Percentiles rank a stretch among this genome's conserved stretches.
These are phyloP conservation scores for Xerocomus spinulosus DNA, from an alignment of 768 basidiomycete species.

Conservation along the genomic window DNA sequence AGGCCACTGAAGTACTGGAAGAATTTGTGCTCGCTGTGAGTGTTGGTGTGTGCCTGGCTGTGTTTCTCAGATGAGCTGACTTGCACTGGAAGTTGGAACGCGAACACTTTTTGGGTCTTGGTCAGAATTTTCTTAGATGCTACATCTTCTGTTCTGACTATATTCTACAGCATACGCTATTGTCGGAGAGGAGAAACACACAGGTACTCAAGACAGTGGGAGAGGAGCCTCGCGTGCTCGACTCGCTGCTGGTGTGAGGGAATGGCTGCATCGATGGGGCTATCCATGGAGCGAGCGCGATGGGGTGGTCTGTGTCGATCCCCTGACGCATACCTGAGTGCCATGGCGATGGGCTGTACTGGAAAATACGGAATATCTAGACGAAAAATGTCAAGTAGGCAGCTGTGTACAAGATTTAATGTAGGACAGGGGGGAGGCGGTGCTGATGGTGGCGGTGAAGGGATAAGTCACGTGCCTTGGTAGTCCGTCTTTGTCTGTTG, in stretches of 20 bases:
- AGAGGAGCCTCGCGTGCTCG: conserved; percentile 81
- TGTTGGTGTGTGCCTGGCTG: conserved; percentile 13
- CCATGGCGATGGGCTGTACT: neutral
- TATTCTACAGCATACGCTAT: conserved; percentile 66
- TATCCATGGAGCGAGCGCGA: conserved; percentile 95
- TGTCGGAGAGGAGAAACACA: conserved; percentile 96
- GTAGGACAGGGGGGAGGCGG: conserved; percentile 12
- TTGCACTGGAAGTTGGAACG: conserved; percentile 59
- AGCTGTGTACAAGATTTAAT: neutral
- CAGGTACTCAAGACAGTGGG: conserved; percentile 79
- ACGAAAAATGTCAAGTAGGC: neutral
- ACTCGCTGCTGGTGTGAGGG: conserved; percentile 80
- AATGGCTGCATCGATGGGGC: conserved; percentile 91
- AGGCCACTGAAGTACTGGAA: conserved; percentile 88
- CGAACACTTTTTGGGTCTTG: conserved; percentile 84
- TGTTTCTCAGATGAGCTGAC: conserved; percentile 10
- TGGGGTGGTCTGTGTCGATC: conserved; percentile 86
- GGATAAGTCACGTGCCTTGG: neutral
- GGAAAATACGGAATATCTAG: conserved; percentile 10
- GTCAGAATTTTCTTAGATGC: conserved; percentile 37
- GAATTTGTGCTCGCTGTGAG: conserved; percentile 83
- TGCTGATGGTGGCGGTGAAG: neutral
- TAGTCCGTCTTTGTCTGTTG: neutral
- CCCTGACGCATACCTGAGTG: conserved; percentile 60
- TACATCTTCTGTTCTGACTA: conserved; percentile 4